A percentile compares a stretch with the other conserved stretches of the same genome.
These are phyloP conservation scores for Neofusicoccum parvum DNA, from an alignment of 2,329 filamentous ascomycete genomes.

Conservation along the genomic window DNA sequence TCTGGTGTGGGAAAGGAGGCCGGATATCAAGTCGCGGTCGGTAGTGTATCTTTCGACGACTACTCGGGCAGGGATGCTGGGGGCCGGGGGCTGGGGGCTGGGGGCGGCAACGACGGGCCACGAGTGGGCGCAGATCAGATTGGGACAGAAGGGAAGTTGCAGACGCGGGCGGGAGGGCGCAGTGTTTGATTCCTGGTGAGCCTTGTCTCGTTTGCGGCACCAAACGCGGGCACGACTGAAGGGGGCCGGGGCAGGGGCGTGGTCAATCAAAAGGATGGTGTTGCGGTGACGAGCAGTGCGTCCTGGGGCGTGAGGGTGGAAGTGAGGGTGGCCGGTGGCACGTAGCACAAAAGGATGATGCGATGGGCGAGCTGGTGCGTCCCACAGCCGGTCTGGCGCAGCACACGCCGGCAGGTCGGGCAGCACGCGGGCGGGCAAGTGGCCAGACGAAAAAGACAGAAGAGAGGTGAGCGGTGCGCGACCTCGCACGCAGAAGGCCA, in stretches of 20 bases:
- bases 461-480: background rate
- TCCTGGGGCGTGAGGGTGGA: slow-evolving; percentile 8
- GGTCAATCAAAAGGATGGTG: slow-evolving; percentile 10
- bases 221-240: background rate
- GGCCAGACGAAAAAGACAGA: background rate
- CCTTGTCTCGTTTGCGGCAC: background rate
- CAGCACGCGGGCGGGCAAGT: background rate
- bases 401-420: slow-evolving; percentile 2
- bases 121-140: background rate
- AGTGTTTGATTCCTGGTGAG: background rate
- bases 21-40: background rate
- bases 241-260: background rate
- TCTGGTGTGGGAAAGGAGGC: background rate
- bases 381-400: background rate
- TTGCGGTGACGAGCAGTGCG: slow-evolving; percentile 11
- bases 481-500: background rate
- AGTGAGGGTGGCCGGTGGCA: slow-evolving; percentile 15
- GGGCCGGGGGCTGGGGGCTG: background rate
- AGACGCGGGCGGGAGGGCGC: background rate
- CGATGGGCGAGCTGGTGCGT: background rate
- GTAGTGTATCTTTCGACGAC: background rate
- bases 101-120: background rate
- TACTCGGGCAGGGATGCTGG: background rate
- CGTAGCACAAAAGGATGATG: slow-evolving; percentile 13
- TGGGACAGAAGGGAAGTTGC: background rate